Percentiles rank a stretch among this genome's conserved stretches.
Conservation (phyloP, 1,139 yeast species). For the Taphrina sp. region DNA sequence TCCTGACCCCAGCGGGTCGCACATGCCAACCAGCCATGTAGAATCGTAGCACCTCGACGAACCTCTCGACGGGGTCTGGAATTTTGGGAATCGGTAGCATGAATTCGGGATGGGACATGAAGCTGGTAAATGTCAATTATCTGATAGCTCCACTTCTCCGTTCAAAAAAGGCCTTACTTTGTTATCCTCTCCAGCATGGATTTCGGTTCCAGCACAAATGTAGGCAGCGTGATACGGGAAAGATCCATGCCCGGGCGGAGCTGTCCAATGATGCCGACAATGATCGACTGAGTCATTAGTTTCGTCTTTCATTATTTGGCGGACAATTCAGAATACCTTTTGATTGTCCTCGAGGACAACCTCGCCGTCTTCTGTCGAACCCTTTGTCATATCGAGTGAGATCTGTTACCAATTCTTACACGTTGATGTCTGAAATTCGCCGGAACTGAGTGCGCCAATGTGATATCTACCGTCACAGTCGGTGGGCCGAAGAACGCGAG, state of each 20-base stretch:
- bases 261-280: slow-evolving; percentile 29
- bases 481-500: too few species aligned
- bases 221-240: slow-evolving; percentile 86
- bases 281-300: slow-evolving; percentile 8
- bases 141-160: too few species aligned
- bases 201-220: slow-evolving; percentile 89
- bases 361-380: slow-evolving; percentile 29
- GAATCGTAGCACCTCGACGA: slow-evolving; percentile 67
- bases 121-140: slow-evolving; percentile 23
- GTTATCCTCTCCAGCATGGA: slow-evolving; percentile 95
- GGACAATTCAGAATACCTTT: slow-evolving; percentile 4
- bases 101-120: slow-evolving; percentile 67
- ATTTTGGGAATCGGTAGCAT: slow-evolving; percentile 63
- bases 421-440: too few species aligned
- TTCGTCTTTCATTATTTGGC: background rate
- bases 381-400: slow-evolving; percentile 4
- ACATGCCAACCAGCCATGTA: slow-evolving; percentile 96
- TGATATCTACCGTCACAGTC: too few species aligned
- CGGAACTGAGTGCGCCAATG: too few species aligned
- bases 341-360: slow-evolving; percentile 32
- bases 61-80: slow-evolving; percentile 63
- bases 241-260: slow-evolving; percentile 81
- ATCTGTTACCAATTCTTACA: too few species aligned
- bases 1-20: slow-evolving; percentile 96
- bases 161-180: slow-evolving; percentile 71